These are phyloP conservation scores for Populus hybrid DNA, from an alignment of 441 rosid genomes.

Conservation along the genomic window DNA sequence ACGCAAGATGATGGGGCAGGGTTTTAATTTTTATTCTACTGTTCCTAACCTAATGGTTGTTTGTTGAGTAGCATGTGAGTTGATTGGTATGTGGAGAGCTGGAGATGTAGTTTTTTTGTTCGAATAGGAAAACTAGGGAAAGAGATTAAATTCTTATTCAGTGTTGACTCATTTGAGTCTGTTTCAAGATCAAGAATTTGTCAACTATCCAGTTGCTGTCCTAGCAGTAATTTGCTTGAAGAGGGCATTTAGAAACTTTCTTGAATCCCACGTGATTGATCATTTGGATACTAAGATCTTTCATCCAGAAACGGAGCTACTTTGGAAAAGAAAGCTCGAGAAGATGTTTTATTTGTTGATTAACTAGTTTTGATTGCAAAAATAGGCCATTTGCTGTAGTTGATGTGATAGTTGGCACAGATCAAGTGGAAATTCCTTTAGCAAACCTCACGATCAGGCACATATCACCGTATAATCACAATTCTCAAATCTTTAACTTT, in stretches of 20 bases:
- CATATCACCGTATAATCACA: neutral
- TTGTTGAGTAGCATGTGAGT: neutral
- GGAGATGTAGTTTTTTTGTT: neutral
- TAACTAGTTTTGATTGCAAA: neutral
- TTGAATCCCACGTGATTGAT: too few relatives aligned
- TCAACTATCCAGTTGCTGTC: too few relatives aligned
- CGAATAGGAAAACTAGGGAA: neutral
- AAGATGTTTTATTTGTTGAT: conserved; percentile 1
- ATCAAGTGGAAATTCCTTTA: neutral
- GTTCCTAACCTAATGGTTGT: neutral
- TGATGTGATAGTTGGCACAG: neutral
- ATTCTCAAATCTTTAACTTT: neutral
- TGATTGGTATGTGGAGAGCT: neutral
- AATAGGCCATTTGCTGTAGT: neutral
- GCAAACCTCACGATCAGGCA: neutral
- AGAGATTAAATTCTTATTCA: neutral
- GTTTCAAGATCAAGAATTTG: neutral
- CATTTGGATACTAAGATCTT: too few relatives aligned
- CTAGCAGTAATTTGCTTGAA: too few relatives aligned
- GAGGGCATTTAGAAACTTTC: too few relatives aligned
- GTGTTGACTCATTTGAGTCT: neutral
- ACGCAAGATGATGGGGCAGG: neutral
- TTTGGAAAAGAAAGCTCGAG: neutral
- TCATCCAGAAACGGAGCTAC: too few relatives aligned
- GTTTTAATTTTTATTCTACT: neutral